Conservation (phyloP, 1,284 basidiomycete genomes). For the Austroboletus niveus region DNA sequence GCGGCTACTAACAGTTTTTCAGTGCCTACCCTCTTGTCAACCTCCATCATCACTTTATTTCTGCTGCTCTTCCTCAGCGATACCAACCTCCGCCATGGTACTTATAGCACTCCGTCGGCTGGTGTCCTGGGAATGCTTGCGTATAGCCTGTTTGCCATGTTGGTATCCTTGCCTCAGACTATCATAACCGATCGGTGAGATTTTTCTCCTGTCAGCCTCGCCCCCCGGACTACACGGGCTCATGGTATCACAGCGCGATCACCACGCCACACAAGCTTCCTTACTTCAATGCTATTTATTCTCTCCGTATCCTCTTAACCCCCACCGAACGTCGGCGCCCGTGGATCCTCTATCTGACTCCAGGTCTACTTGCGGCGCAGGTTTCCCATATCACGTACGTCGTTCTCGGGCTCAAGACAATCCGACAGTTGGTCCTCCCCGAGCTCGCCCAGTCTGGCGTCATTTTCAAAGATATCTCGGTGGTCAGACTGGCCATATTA, state of each 20-base stretch:
- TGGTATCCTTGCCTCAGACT: conserved; percentile 78
- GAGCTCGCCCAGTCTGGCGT: conserved; percentile 35
- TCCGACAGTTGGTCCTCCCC: conserved; percentile 70
- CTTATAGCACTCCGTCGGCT: conserved; percentile 69
- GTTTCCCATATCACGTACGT: conserved; percentile 66
- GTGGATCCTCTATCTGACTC: conserved; percentile 81
- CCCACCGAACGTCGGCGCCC: conserved; percentile 79
- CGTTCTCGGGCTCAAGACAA: conserved; percentile 62
- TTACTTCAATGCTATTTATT: conserved; percentile 57
- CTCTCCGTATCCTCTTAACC: conserved; percentile 75
- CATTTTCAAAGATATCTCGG: conserved; percentile 38
- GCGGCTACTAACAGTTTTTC: conserved; percentile 13
- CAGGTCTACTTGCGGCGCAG: conserved; percentile 74
- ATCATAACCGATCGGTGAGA: conserved; percentile 78
- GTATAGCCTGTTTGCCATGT: conserved; percentile 64
- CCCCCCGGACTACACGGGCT: background rate
- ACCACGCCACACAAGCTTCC: conserved; percentile 84
- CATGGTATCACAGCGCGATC: conserved; percentile 56
- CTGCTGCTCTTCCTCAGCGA: conserved; percentile 54
- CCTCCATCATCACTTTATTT: conserved; percentile 55
- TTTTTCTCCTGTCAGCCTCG: background rate
- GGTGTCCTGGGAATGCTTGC: conserved; percentile 62
- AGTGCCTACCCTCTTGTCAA: conserved; percentile 76
- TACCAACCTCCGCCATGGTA: conserved; percentile 56
- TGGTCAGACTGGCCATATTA: conserved; percentile 57